Conservation (phyloP, 176 grass and related monocot genomes). For the Neostapfia colusana region DNA sequence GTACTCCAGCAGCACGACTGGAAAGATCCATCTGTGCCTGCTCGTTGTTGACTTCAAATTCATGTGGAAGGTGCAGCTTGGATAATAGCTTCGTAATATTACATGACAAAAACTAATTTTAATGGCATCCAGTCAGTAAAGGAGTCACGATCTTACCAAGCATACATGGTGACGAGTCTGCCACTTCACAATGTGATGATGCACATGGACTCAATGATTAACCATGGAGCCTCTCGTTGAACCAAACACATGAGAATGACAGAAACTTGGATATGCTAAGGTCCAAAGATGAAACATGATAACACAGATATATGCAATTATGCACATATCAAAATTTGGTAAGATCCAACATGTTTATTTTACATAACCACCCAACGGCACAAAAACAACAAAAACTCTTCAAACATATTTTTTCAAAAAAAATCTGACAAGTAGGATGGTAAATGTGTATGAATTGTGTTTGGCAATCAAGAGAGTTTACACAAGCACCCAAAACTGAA, state of each 20-base stretch:
- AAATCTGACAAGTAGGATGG: neutral
- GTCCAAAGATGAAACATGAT: conserved; percentile 14
- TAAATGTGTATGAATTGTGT: neutral
- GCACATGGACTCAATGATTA: conserved; percentile 37
- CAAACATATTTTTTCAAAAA: neutral
- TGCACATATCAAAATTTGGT: conserved; percentile 3
- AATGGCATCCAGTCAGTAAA: conserved; percentile 50
- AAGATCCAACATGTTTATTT: neutral
- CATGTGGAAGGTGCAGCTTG: conserved; percentile 50
- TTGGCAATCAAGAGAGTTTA: too few relatives aligned
- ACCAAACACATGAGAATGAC: conserved; percentile 22
- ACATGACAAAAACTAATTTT: conserved; percentile 54
- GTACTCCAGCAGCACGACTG: neutral
- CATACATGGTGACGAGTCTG: conserved; percentile 37
- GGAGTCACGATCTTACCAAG: conserved; percentile 29
- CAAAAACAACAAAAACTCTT: neutral
- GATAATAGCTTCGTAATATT: conserved; percentile 51
- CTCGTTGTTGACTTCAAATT: conserved; percentile 37
- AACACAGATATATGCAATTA: conserved; percentile 29
- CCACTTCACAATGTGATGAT: conserved; percentile 33
- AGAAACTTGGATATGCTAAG: conserved; percentile 3
- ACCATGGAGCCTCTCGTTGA: conserved; percentile 37
- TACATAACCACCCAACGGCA: neutral
- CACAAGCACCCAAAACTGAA: neutral
- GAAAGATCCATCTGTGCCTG: conserved; percentile 19